Conservation (phyloP, 2,329 filamentous ascomycete genomes). For the Diplodia scrobiculata region DNA sequence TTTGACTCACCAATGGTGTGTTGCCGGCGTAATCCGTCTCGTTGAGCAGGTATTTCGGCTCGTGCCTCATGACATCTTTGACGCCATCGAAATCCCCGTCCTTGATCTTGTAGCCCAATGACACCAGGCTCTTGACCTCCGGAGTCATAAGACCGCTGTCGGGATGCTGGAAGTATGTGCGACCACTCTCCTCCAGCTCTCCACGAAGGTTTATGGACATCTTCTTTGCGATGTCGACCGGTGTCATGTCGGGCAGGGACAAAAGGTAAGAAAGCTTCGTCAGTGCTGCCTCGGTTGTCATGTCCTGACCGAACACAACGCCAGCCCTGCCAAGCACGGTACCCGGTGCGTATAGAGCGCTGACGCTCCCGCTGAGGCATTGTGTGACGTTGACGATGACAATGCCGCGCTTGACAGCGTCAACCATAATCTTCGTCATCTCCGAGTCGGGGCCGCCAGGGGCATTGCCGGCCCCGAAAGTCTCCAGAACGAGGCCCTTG, state of each 20-base stretch:
- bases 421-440: conserved; percentile 74
- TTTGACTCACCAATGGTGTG: conserved; percentile 57
- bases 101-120: conserved; percentile 77
- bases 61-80: conserved; percentile 66
- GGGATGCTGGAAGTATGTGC: conserved; percentile 76
- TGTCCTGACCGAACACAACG: conserved; percentile 84
- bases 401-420: conserved; percentile 76
- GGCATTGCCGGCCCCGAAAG: conserved; percentile 90
- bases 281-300: conserved; percentile 87
- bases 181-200: conserved; percentile 76
- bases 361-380: conserved; percentile 61
- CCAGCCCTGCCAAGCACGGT: conserved; percentile 77
- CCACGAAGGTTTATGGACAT: conserved; percentile 79
- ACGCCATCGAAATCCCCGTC: conserved; percentile 69
- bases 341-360: conserved; percentile 47
- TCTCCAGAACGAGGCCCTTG: conserved; percentile 81
- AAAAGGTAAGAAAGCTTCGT: conserved; percentile 89
- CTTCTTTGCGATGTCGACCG: conserved; percentile 65
- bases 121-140: conserved; percentile 68
- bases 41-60: conserved; percentile 69
- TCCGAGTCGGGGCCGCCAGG: conserved; percentile 78
- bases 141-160: conserved; percentile 57
- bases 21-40: conserved; percentile 80
- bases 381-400: conserved; percentile 91
- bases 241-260: conserved; percentile 64